Base-by-base conservation (phyloP, 345 rosid genomes). In the Rhodomyrtus tomentosa region DNA sequence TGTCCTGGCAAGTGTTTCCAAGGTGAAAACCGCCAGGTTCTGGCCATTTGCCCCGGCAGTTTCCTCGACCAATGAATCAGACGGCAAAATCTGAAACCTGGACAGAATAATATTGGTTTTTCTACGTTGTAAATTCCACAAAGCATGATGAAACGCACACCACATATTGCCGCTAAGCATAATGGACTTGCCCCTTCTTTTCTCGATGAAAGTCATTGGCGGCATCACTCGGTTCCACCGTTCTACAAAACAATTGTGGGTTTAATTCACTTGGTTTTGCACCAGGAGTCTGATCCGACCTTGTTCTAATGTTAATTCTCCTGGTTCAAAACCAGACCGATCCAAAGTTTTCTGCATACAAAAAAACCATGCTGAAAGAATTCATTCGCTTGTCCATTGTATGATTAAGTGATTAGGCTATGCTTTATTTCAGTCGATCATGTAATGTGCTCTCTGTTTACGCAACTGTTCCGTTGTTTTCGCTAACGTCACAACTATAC, bases 1-100 rank as follows among this genome's bases (percentile, higher is more conserved):
- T 22, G 91, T 90, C 56, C 88, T 93, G 84, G 92, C 91, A 40
- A 93, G 95, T 81, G 89, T 92, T 52, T 92, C 94, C 29, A 92
- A 93, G 90, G 92, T 93, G 45, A 93, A 93, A 84, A 91, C 52
- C 74, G 95, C 94, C 1, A 94, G 91, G 50, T 90, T 93, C 50
- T 93, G 95, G 94, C 86, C 93, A 7, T 6, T 89, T 45, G 36
- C 82, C 40, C 82, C 90, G 20, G 24, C 85, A 11, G 53, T 36
- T 45, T 51, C 38, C 72, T 50, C 87, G 14, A 40, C 51, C 58
- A 50, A 72, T 50, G 83, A 22, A 29, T 7, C 85, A 49, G 53
- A 52, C 84, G 25, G 50, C 80, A 36, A 82, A 29, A 48, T 45
- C 53, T 42, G 40, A 49, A 72, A 22, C 8, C 53, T 50, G 24